Evolutionary conservation across 2,329 filamentous ascomycete species (phyloP), one percentile per base, ranked within the genome.

Genomic region (Penicillium olsonii): DNA sequence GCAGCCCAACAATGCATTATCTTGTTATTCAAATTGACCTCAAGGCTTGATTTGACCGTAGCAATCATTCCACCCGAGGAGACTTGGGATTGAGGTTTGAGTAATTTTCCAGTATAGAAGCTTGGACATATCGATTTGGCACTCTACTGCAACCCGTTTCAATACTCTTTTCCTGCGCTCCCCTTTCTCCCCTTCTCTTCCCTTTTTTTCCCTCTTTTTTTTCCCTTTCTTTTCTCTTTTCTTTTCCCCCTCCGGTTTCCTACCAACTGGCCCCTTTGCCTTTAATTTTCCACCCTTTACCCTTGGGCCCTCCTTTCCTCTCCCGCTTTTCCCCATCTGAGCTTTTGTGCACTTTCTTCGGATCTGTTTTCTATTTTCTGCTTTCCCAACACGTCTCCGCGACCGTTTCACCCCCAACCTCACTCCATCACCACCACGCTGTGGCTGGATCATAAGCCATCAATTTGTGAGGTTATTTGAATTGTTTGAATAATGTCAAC

Each of bases 141-240:
- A 31, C 29, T 31, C 12, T n/a, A 31, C 29, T 31, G 5, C 29
- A 35, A 17, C 33, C 33, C 33, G 17, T 17, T 46, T 29, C 20
- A 43, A 43, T 61, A 54, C 53, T 60, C 54, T 31, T 31, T 31
- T 31, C 29, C 29, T 61, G 48, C 53, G 57, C 58, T 48, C 52
- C 54, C 43, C 52, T 57, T 58, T 54, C 57, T 47, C 58, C 55
- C 50, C 60, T 54, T 63, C 50, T 59, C 54, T 65, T 62, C 55
- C 50, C 50, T 56, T 53, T 54, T n/a, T 42, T 53, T 46, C 48
- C 39, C 45, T 33, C 35, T 44, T 51, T 44, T 37, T 50, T 41
- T 54, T 48, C 27, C 38, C n/a, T 44, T 45, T 48, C 24, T 41
- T 46, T 42, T 42, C 48, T 31, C 47, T n/a, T 44, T 45, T 48